phyloP scores from a whole-genome alignment of 2,329 filamentous ascomycete species.

The Taxawa tesnikishii region DNA sequence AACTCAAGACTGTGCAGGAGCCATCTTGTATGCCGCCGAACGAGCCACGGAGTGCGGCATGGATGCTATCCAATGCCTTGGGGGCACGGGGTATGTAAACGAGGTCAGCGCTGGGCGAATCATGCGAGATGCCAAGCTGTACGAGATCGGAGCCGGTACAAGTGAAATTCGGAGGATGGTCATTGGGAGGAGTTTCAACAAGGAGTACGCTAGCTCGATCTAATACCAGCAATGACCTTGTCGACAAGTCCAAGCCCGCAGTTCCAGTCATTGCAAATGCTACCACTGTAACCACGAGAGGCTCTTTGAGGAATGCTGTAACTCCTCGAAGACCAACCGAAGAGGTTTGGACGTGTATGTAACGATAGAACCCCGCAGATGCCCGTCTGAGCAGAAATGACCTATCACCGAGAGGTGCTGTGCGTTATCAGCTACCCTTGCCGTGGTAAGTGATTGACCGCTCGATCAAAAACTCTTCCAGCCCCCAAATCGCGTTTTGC shows the following conservation, averaged over 20 bases:
- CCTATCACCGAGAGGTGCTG: no score
- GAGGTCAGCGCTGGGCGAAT: slow-evolving; percentile 85
- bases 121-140: slow-evolving; percentile 66
- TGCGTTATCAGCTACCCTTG: slow-evolving; percentile 3
- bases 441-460: slow-evolving; percentile 23
- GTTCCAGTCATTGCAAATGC: no score
- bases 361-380: no score
- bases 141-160: slow-evolving; percentile 94
- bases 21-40: slow-evolving; percentile 88
- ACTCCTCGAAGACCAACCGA: no score
- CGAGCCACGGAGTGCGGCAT: slow-evolving; percentile 75
- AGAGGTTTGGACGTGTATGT: no score
- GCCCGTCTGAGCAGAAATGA: no score
- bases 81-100: slow-evolving; percentile 63
- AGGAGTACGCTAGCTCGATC: slow-evolving; percentile 48
- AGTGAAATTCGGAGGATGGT: slow-evolving; percentile 91
- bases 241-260: no score
- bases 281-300: no score
- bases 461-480: slow-evolving; percentile 15
- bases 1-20: slow-evolving; percentile 88
- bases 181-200: slow-evolving; percentile 85
- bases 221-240: no score
- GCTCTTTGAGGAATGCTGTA: no score
- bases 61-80: slow-evolving; percentile 83
- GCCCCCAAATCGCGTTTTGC: slow-evolving; percentile 13